These are phyloP conservation scores for Jamesozyma gamospora DNA, from an alignment of 805 yeast species.

Conservation along the genomic window DNA sequence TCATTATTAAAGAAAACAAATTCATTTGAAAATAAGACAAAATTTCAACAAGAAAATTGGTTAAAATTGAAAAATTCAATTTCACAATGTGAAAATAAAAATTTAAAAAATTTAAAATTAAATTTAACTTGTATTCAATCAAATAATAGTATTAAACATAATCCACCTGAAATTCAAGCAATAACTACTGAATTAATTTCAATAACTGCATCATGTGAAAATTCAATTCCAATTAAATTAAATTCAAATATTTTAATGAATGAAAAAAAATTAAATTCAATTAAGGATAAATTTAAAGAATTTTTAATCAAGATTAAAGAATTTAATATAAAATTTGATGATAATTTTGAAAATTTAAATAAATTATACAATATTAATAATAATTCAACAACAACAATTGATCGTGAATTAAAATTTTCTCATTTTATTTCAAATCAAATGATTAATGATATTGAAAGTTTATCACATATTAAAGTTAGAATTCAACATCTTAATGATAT, in stretches of 20 bases:
- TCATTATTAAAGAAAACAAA: conserved; percentile 27
- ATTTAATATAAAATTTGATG: conserved; percentile 12
- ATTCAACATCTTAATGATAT: conserved; percentile 13
- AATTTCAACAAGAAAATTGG: conserved; percentile 26
- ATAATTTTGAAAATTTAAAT: conserved; percentile 14
- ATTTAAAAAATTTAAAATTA: conserved; percentile 19
- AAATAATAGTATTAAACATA: conserved; percentile 12
- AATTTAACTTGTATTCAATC: conserved; percentile 25
- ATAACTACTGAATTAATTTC: conserved; percentile 23
- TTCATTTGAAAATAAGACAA: conserved; percentile 21
- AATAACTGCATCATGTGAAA: conserved; percentile 26
- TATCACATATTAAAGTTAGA: conserved; percentile 18
- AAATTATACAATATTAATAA: conserved; percentile 17
- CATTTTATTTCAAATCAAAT: conserved; percentile 21
- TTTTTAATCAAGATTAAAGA: conserved; percentile 6
- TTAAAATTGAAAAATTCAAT: conserved; percentile 15
- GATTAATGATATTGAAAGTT: conserved; percentile 24
- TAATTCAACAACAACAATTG: conserved; percentile 3
- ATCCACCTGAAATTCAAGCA: conserved; percentile 23
- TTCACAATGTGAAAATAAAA: conserved; percentile 19
- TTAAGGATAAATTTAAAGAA: conserved; percentile 15
- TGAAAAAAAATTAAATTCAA: conserved; percentile 10
- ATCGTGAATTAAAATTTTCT: conserved; percentile 20
- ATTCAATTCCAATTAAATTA: conserved; percentile 32
- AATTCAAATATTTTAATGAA: conserved; percentile 25